Conservation (phyloP, 2,329 filamentous ascomycete genomes). For the Sporothrix brasiliensis region DNA sequence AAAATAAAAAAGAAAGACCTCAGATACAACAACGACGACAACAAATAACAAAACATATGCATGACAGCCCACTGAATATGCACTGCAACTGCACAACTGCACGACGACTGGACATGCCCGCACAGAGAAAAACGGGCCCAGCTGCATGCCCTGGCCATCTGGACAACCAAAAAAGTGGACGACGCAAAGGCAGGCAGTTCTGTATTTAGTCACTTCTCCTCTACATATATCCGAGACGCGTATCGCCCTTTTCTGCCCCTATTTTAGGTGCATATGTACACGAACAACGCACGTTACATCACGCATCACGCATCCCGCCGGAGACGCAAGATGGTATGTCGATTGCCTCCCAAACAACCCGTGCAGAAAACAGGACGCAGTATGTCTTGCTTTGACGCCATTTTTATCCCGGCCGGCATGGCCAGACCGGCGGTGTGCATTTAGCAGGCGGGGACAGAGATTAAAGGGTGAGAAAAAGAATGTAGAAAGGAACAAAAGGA, state of each 20-base stretch:
- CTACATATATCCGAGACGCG: constrained; percentile 12
- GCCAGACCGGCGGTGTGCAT: constrained; percentile 14
- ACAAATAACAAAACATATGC: background rate
- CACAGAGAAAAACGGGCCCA: constrained; percentile 20
- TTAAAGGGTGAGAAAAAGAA: background rate
- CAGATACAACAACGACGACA: background rate
- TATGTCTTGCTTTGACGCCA: constrained; percentile 27
- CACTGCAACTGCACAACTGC: constrained; percentile 13
- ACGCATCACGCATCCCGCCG: constrained; percentile 17
- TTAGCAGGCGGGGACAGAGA: background rate
- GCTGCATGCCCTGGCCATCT: constrained; percentile 7
- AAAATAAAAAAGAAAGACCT: background rate
- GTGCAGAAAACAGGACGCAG: background rate
- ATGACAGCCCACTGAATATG: constrained; percentile 16
- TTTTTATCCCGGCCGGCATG: constrained; percentile 7
- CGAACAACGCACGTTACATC: constrained; percentile 15
- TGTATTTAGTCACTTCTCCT: constrained; percentile 19
- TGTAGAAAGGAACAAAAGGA: background rate
- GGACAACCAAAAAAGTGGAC: background rate
- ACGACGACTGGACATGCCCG: background rate
- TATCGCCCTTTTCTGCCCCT: background rate
- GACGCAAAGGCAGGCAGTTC: background rate
- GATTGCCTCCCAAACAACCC: constrained; percentile 2
- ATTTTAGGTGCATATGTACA: constrained; percentile 19
- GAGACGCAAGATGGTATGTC: constrained; percentile 22